Base-by-base conservation (phyloP, 805 yeast species). In the Clavispora fructus region DNA sequence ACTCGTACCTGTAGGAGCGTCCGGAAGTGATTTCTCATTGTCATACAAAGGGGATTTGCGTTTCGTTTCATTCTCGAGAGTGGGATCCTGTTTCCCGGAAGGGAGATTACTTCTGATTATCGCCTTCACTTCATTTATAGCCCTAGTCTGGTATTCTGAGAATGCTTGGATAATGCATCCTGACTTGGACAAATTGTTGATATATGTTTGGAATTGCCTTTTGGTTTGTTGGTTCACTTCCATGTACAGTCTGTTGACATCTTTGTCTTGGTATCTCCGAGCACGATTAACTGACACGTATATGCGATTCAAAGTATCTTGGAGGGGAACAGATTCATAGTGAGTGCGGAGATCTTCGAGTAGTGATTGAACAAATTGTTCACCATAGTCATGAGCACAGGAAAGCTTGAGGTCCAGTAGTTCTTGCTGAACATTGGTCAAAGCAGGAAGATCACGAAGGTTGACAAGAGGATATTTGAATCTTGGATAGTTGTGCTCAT, bases 121-220 rank as follows among this genome's bases (percentile, higher is more conserved):
- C 12, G 77, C 74, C 61, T 89, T 89, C 44, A 88, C 73, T 54
- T 90, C 96, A 1, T 74, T 68, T 11, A 83, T 69, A n/a, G 87
- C 79, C 16, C 73, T 73, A 23, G 83, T 92, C 55, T 84, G 87
- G 60, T 85, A 90, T 3, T 69, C 59, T 35, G 73, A 70, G 52
- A 84, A 82, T 0, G 95, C 87, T 12, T 76, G 68, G 1, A 77
- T 71, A 26, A 88, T 60, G 52, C 78, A 80, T 23, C 82, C 83
- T 39, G 88, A 77, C 53, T 81, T 74, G 8, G 78, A 69, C 19
- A 92, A 69, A 25, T 85, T 85, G 7, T 65, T 59, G 29, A 89
- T 67, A 42, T 71, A 74, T 1, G 65, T 69, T 7, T 63, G 63
- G n/a, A 87, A 60, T n/a, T 65, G 58, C 0, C 51, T 47, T 51